phyloP scores from a whole-genome alignment of 768 basidiomycete genomes.

The Mycena maculata region DNA sequence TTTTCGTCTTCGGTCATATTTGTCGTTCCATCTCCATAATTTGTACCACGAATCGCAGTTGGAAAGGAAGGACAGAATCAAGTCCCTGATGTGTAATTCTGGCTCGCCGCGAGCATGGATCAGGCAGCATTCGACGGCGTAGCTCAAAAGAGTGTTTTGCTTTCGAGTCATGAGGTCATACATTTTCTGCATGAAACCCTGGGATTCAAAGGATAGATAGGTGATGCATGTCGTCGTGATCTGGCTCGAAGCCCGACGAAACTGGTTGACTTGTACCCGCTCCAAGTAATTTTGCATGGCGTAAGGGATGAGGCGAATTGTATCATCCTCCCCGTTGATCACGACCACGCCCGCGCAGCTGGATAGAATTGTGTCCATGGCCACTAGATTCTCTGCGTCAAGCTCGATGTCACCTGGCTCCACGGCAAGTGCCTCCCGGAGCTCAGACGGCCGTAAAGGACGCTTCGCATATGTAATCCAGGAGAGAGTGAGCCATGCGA shows the following conservation, averaged over 20 bases:
- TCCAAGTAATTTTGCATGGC: neutral
- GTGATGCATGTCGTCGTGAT: slow-evolving; percentile 2
- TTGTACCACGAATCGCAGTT: neutral
- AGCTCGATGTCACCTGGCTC: neutral
- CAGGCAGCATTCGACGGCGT: slow-evolving; percentile 10
- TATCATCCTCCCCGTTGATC: neutral
- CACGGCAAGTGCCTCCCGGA: neutral
- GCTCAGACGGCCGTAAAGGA: neutral
- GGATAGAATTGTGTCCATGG: neutral
- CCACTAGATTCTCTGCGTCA: neutral
- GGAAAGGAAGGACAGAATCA: neutral
- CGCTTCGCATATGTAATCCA: slow-evolving; percentile 6
- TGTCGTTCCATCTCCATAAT: neutral
- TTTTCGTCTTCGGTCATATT: neutral
- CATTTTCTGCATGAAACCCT: no score
- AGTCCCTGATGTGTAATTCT: neutral
- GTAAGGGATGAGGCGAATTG: neutral
- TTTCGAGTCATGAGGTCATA: no score
- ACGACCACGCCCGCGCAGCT: neutral
- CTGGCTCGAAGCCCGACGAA: neutral
- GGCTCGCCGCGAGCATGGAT: neutral
- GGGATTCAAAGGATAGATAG: neutral
- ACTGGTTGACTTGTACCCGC: neutral
- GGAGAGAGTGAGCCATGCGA: neutral
- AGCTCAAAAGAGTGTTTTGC: neutral